These are phyloP conservation scores for Fermentozyma sake DNA, from an alignment of 1,139 yeast species.

Conservation along the genomic window DNA sequence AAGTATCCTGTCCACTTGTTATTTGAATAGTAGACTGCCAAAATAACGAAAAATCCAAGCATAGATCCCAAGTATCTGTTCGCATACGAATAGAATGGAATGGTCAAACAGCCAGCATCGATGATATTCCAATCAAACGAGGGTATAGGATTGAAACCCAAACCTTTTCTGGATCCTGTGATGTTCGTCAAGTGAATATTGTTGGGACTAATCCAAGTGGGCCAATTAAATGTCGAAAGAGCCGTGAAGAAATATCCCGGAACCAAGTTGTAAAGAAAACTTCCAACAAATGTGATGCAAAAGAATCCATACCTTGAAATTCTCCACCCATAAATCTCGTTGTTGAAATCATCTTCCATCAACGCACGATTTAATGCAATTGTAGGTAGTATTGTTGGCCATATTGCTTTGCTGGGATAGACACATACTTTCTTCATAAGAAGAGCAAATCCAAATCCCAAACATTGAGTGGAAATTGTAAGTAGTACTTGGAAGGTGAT, in stretches of 20 bases:
- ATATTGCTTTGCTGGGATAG: slow-evolving; percentile 40
- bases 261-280: slow-evolving; percentile 41
- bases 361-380: slow-evolving; percentile 43
- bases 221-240: slow-evolving; percentile 43
- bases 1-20: slow-evolving; percentile 48
- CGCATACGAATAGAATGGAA: slow-evolving; percentile 40
- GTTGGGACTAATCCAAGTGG: slow-evolving; percentile 41
- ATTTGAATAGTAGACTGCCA: slow-evolving; percentile 49
- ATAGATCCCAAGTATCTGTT: slow-evolving; percentile 41
- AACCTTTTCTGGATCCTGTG: slow-evolving; percentile 34
- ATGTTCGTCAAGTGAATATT: slow-evolving; percentile 39
- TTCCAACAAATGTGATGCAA: slow-evolving; percentile 25
- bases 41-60: slow-evolving; percentile 35
- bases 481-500: slow-evolving; percentile 35
- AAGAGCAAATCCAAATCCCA: slow-evolving; percentile 47
- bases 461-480: slow-evolving; percentile 38
- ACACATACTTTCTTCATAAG: slow-evolving; percentile 42
- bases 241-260: slow-evolving; percentile 41
- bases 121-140: slow-evolving; percentile 44
- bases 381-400: slow-evolving; percentile 47
- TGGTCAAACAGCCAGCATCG: slow-evolving; percentile 38
- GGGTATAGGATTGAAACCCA: slow-evolving; percentile 43
- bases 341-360: slow-evolving; percentile 24
- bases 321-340: slow-evolving; percentile 35
- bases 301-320: slow-evolving; percentile 40